Conservation (phyloP, 2,329 filamentous ascomycete species). For the Domatiomyces globalis region DNA sequence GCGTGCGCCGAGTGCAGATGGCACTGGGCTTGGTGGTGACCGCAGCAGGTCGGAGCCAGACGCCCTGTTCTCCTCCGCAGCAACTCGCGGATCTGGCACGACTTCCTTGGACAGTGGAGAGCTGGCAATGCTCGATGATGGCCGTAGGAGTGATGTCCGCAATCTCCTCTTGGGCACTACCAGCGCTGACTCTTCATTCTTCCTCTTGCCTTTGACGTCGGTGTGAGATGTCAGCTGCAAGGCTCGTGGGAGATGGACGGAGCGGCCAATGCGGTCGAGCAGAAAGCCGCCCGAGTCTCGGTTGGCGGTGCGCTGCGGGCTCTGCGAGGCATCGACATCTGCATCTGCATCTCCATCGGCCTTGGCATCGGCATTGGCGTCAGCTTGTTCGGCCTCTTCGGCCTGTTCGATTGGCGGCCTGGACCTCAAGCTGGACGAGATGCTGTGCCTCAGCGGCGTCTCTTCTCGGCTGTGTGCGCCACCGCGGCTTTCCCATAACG, state of each 20-base stretch:
- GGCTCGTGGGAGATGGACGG: slow-evolving; percentile 19
- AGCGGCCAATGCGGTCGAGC: slow-evolving; percentile 29
- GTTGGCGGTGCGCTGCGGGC: slow-evolving; percentile 1
- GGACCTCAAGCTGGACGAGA: not conserved
- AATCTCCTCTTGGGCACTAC: slow-evolving; percentile 25
- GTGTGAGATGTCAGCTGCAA: slow-evolving; percentile 19
- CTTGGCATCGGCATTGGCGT: not conserved
- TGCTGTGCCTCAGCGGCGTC: not conserved
- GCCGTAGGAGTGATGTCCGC: slow-evolving; percentile 23
- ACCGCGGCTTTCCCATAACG: not conserved
- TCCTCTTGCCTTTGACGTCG: slow-evolving; percentile 28
- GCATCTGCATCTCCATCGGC: not conserved
- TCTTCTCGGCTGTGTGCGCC: not conserved
- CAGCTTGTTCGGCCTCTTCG: not conserved
- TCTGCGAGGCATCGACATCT: not conserved
- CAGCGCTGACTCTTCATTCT: slow-evolving; percentile 24
- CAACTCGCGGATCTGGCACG: slow-evolving; percentile 6
- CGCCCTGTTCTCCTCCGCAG: slow-evolving; percentile 6
- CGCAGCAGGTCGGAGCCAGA: slow-evolving; percentile 1
- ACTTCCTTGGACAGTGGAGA: slow-evolving; percentile 21
- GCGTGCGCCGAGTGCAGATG: slow-evolving; percentile 5
- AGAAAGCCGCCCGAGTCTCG: slow-evolving; percentile 30
- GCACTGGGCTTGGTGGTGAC: slow-evolving; percentile 7
- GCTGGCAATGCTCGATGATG: slow-evolving; percentile 22
- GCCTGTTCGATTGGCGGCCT: not conserved